Evolutionary conservation across 1,284 basidiomycete species (phyloP), one percentile per base, ranked within the genome.

Genomic region (Irpex sp.): DNA sequence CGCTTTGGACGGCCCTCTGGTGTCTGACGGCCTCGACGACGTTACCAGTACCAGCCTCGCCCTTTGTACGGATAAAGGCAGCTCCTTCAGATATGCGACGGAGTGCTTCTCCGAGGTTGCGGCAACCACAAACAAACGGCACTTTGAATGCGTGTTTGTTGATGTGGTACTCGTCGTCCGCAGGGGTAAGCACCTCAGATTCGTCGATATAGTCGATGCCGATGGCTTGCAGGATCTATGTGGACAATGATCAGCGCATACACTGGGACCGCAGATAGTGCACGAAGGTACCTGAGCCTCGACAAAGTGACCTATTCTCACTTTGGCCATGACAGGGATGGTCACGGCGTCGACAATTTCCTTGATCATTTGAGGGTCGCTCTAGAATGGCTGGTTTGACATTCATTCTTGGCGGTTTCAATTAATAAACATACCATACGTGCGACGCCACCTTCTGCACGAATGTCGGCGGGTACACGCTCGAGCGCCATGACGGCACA

Each of bases 131-230:
- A 7, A 93, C 91, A 66, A 92, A 93, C 5, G 92, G 92, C n/a
- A 93, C 83, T 77, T 95, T 96, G 85, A 91, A 97, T 34, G 83
- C 81, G 77, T 96, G 94, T 79, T 97, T 97, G 80, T 93, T 93
- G 81, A 92, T 89, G 76, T 79, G 79, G 75, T 86, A 82, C 71
- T 94, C 89, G 62, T 96, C 93, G 74, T 96, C 97, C 34, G 97
- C 97, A 54, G 95, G 94, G 0, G 97, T 98, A 64, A 99, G 84
- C 57, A 99, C 97, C 78, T 98, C 97, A 15, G 91, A 95, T 79
- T 95, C 94, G 77, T 99, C 97, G 70, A 99, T 97, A 79, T 98
- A 99, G 80, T 99, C 97, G 60, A 98, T 92, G 8, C 97, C 96
- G 73, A 98, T 85, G 19, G 89, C 86, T 84, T 98, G 95, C 38